These are phyloP conservation scores for Agastache rugosa DNA, from an alignment of 257 asterid genomes.

Conservation along the genomic window DNA sequence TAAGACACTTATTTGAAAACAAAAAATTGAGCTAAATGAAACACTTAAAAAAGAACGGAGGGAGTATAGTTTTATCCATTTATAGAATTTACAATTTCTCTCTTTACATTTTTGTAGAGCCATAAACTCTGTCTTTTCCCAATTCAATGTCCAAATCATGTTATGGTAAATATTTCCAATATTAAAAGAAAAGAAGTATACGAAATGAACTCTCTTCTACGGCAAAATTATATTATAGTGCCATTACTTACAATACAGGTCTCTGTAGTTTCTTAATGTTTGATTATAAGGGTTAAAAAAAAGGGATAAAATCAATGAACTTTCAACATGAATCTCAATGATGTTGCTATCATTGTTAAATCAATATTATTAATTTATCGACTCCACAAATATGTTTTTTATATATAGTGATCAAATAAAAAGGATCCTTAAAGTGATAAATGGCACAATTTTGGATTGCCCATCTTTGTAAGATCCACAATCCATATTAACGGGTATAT, in stretches of 20 bases:
- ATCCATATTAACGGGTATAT: no score
- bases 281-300: not conserved
- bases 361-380: no score
- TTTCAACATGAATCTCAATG: not conserved
- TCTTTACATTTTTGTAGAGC: not conserved
- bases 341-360: not conserved
- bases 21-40: no score
- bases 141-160: not conserved
- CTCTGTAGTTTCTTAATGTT: not conserved
- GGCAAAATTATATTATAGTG: not conserved
- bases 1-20: no score
- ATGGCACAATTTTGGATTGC: no score
- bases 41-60: no score
- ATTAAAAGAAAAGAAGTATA: not conserved
- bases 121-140: not conserved
- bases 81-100: not conserved
- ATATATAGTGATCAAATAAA: no score
- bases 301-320: not conserved
- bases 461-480: no score
- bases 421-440: no score
- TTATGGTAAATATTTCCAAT: not conserved
- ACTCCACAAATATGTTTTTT: no score
- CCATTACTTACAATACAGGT: not conserved
- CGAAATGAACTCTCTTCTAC: not conserved
- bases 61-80: not conserved